Conservation (phyloP, 176 grass and related monocot species). For the Hyparrhenia diplandra region DNA sequence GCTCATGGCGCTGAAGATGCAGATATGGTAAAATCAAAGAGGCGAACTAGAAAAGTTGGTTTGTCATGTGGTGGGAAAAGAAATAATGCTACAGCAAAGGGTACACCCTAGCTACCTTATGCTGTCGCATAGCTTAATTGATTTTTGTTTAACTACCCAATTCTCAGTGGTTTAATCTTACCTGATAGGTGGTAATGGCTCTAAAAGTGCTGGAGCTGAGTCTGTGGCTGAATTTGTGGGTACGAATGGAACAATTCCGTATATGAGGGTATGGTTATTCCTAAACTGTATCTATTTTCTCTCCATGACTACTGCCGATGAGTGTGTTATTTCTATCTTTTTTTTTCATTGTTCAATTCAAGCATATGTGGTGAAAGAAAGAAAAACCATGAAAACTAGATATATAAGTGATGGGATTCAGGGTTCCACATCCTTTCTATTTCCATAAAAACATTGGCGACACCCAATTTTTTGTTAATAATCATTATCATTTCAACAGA, state of each 20-base stretch:
- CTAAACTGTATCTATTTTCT: slow-evolving; percentile 4
- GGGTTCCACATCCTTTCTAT: background rate
- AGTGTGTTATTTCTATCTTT: background rate
- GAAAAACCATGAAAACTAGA: background rate
- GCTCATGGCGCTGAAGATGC: slow-evolving; percentile 40
- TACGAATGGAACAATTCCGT: slow-evolving; percentile 27
- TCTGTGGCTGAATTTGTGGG: slow-evolving; percentile 19
- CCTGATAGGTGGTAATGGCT: slow-evolving; percentile 25
- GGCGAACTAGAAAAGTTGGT: slow-evolving; percentile 43
- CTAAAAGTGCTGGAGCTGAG: slow-evolving; percentile 20
- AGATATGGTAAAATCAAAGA: slow-evolving; percentile 56
- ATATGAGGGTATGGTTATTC: slow-evolving; percentile 33
- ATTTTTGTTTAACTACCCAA: background rate
- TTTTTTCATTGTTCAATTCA: slow-evolving; percentile 1
- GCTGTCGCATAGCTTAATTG: background rate
- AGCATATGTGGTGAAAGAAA: background rate
- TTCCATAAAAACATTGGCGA: background rate
- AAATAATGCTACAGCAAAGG: slow-evolving; percentile 36
- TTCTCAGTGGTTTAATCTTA: slow-evolving; percentile 24
- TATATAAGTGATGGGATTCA: background rate
- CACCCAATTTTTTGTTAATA: slow-evolving; percentile 23
- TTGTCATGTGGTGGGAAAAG: slow-evolving; percentile 36
- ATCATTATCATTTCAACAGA: slow-evolving; percentile 29
- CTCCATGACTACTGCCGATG: background rate
- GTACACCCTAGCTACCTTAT: background rate